Conservation (phyloP, 768 basidiomycete species). For the Tylopilus vinaceipallidus region DNA sequence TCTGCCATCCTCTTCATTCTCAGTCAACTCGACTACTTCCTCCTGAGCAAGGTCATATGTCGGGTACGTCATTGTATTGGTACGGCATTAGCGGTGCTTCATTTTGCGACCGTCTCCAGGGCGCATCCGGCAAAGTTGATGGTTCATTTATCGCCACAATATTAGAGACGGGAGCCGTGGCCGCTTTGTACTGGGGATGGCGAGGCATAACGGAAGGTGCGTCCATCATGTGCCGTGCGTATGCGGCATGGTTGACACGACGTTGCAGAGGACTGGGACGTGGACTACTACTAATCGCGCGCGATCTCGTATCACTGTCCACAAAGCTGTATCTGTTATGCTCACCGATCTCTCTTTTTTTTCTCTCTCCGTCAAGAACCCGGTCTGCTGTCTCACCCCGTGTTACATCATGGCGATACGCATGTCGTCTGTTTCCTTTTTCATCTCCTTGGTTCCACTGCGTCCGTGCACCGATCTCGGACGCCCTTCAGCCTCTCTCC, state of each 20-base stretch:
- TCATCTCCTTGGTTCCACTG: neutral
- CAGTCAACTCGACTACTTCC: constrained; percentile 79
- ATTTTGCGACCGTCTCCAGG: constrained; percentile 36
- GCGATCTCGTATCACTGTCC: neutral
- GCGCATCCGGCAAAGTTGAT: constrained; percentile 69
- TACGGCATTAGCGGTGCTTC: constrained; percentile 5
- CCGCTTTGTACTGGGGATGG: constrained; percentile 76
- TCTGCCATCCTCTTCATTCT: constrained; percentile 77
- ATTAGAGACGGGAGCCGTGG: constrained; percentile 74
- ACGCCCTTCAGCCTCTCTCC: constrained; percentile 1
- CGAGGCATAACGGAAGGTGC: constrained; percentile 84
- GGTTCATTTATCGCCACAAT: constrained; percentile 85
- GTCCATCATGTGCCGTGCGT: too few relatives aligned
- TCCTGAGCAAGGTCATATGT: constrained; percentile 78
- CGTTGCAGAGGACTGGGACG: constrained; percentile 47
- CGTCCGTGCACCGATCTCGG: neutral
- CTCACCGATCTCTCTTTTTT: constrained; percentile 6
- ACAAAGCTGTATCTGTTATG: constrained; percentile 13
- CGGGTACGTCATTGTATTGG: constrained; percentile 37
- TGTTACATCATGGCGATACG: constrained; percentile 7
- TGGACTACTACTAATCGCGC: constrained; percentile 46
- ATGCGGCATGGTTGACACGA: constrained; percentile 1
- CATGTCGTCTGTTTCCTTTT: constrained; percentile 1
- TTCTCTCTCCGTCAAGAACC: constrained; percentile 2
- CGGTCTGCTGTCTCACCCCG: constrained; percentile 5